Base-by-base conservation (phyloP, 2,329 filamentous ascomycete genomes). In the Tolypocladium amazonense region DNA sequence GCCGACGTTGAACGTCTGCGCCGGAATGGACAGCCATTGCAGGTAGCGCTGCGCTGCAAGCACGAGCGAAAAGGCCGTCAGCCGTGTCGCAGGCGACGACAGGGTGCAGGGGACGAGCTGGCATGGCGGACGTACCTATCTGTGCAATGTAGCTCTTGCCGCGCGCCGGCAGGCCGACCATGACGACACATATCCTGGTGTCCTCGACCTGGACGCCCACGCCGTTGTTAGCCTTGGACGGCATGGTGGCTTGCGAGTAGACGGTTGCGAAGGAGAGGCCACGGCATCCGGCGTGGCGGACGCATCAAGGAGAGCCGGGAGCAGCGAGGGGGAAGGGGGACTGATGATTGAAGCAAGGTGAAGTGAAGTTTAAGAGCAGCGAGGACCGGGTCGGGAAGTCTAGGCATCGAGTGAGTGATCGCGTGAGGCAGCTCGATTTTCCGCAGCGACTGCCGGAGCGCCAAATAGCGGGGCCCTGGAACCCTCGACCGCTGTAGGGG, bases 91-190 rank as follows among this genome's bases (percentile, higher is more conserved):
- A 33, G 39, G 18, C 18, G 33, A 20, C 39, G 20, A 7, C 45
- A 30, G 27, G 43, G 43, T 25, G 43, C 43, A 27, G 43, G 43
- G 43, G 43, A 18, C 25, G 23, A 27, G 25, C 15, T 33, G 30
- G 4, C 7, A 7, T 4, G 30, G 7, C 20, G 33, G 30, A 30
- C 79, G 70, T 79, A 94, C 92, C 92, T 84, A 97, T 97, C 71
- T 96, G 92, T 66, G 94, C 93, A 72, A 99, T 97, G 74, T 96
- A 86, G 78, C 91, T 96, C 83, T 99, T 99, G 70, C 94, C 94
- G 67, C 94, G 83, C 62, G 94, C 94, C 59, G 94, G 94, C 72
- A 99, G 81, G 66, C 94, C 94, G 62, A 99, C 94, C 94, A 99
- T 97, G 69, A 99, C 92, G 65, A 99, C 92, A 75, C 93, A 97